These are phyloP conservation scores for Globisporangium carolinianum DNA, from an alignment of 352 stramenopile genomes.

Conservation along the genomic window DNA sequence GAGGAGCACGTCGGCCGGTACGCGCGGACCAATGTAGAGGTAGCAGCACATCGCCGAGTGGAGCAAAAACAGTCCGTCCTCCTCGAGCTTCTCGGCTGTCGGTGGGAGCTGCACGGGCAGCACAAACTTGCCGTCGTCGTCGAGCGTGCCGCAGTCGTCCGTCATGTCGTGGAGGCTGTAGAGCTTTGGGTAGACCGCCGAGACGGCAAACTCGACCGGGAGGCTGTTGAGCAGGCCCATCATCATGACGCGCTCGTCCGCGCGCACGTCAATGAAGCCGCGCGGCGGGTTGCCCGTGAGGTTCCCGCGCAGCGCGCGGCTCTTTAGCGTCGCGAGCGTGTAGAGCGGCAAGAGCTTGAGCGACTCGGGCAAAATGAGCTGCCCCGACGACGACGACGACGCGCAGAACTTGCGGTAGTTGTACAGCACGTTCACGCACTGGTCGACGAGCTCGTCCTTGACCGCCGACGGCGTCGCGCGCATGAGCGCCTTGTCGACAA, in stretches of 20 bases:
- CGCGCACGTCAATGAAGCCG: conserved; percentile 79
- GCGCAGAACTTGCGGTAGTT: conserved; percentile 91
- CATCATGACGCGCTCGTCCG: conserved; percentile 85
- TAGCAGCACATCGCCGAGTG: conserved; percentile 85
- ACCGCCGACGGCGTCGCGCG: conserved; percentile 62
- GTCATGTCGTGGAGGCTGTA: conserved; percentile 84
- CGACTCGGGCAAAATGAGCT: conserved; percentile 90
- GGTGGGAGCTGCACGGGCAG: conserved; percentile 67
- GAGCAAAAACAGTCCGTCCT: conserved; percentile 82
- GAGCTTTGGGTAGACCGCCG: conserved; percentile 82
- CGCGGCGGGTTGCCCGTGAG: conserved; percentile 68
- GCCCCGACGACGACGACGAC: conserved; percentile 82
- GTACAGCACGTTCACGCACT: conserved; percentile 84
- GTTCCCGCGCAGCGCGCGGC: conserved; percentile 78
- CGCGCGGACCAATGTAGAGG: conserved; percentile 82
- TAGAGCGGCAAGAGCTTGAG: conserved; percentile 89
- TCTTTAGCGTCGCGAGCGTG: conserved; percentile 84
- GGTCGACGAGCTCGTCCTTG: conserved; percentile 76
- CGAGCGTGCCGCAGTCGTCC: conserved; percentile 68
- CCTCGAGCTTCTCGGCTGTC: conserved; percentile 82
- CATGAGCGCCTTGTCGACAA: conserved; percentile 80
- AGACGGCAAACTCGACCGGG: conserved; percentile 79
- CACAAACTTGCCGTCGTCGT: conserved; percentile 73
- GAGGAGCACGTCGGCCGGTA: conserved; percentile 52
- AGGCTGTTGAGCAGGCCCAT: conserved; percentile 76